Base-by-base conservation (phyloP, 306 rosid species). In the Bauhinia variegata region DNA sequence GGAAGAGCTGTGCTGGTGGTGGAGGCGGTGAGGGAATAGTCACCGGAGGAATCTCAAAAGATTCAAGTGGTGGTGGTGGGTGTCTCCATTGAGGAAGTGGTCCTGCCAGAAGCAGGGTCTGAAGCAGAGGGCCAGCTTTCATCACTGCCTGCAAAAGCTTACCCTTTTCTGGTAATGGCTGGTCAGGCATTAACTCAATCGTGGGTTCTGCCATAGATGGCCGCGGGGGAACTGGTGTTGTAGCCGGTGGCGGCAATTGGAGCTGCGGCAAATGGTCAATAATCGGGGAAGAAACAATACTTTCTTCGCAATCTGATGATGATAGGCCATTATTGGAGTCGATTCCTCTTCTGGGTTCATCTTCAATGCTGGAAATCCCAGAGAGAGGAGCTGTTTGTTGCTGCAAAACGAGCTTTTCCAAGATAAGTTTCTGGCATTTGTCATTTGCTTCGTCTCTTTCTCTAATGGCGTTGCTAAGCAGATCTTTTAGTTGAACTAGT, bases 41-140 rank as follows among this genome's bases (percentile, higher is more conserved):
- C 39, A 93, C 96, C 0, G 97, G 98, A 0, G 97, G 99, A 72
- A 93, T 93, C 72, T 93, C 86, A 47, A 82, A 90, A 39, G 99
- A 82, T 66, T 93, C 92, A 1, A 93, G 85, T 4, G 99, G 95
- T 0, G 99, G 99, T 3, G 99, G 99, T 3, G 99, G 99, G 76
- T 93, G 99, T 67, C 96, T 88, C 99, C 99, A 93, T 55, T 93
- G 97, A 52, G 99, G 99, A 18, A 93, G 91, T 63, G 99, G 99
- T 52, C 99, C 99, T 7, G 99, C 99, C 54, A 93, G 52, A 9
- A 93, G 91, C 28, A 93, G 82, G 7, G 93, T 89, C 67, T 89
- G 93, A 31, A 93, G 98, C 1, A 93, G 80, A 54, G 98, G 98
- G 5, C 99, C 99, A 1, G 99, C 99, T 82, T 93, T 86, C 97